A percentile compares a stretch with the other conserved stretches of the same genome.
These are phyloP conservation scores for Cinnamomum chago DNA, from an alignment of 164 flowering plant species.

Conservation along the genomic window DNA sequence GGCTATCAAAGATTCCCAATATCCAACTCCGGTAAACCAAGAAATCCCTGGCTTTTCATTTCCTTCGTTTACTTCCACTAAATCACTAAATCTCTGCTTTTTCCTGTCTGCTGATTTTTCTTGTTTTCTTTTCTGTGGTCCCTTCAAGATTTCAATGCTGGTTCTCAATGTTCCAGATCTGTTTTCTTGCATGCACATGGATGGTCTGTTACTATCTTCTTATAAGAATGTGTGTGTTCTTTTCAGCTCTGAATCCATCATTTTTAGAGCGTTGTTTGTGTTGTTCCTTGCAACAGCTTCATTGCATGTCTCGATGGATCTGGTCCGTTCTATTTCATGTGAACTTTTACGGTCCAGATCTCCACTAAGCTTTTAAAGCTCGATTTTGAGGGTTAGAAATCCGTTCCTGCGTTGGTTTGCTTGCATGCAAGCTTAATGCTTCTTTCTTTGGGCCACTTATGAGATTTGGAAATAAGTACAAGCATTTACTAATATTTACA, in stretches of 20 bases:
- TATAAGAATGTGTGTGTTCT: not conserved
- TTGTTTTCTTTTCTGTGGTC: not conserved
- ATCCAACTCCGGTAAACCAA: conserved; percentile 33
- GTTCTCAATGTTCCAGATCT: not conserved
- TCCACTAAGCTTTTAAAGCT: not conserved
- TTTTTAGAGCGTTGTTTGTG: no score
- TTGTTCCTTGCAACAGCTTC: no score
- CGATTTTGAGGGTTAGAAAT: not conserved
- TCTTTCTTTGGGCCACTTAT: not conserved
- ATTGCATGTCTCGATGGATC: no score
- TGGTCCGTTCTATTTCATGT: not conserved
- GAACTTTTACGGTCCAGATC: no score
- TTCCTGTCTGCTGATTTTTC: not conserved
- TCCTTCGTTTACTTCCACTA: not conserved
- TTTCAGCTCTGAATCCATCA: not conserved
- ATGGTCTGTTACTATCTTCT: not conserved
- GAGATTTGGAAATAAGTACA: no score
- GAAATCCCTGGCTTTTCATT: not conserved
- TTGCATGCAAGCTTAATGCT: not conserved
- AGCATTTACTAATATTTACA: no score
- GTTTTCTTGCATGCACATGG: not conserved
- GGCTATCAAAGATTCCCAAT: conserved; percentile 39
- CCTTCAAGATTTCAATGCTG: not conserved
- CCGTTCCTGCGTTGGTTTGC: not conserved
- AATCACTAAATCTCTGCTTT: not conserved